Base-by-base conservation (phyloP, 2,329 filamentous ascomycete genomes). In the Pseudogymnoascus sp. region DNA sequence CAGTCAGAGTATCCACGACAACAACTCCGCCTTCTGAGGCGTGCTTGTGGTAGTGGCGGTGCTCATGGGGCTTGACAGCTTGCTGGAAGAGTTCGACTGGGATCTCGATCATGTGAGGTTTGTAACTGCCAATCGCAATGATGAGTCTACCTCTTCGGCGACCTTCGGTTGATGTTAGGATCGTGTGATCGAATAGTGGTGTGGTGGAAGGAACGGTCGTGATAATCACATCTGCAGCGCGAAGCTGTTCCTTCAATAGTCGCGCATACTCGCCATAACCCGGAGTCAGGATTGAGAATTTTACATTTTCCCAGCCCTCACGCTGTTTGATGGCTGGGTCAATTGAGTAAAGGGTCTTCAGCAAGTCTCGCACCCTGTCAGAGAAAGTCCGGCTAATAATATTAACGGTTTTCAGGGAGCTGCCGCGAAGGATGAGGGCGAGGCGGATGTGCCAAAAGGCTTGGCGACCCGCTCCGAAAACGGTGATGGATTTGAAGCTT, bases 391-490 rank as follows among this genome's bases (percentile, higher is more conserved):
- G 87, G 71, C 93, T 96, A 72, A 96, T 87, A 70, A 97, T 88
- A 76, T 93, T 88, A 59, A 97, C 83, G 64, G 88, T 85, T 69
- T 88, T 87, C 69, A 96, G 88, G 18, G 91, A 90, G 53, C 77
- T 62, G 1, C 85, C 85, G 28, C 82, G 88, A 60, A 95, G 81
- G 66, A 93, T 81, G 9, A 97, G 81, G 0, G 93, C 88, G 3
- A 97, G 82, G 0, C 92, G 88, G 46, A 96, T 85, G 73, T 97
- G 93, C 93, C 93, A 97, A 78, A 93, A 96, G 11, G 93, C 93
- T 77, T 97, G 93, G 69, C 88, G 86, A 53, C 93, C 93, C 36
- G 89, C 88, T 23, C 93, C 93, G 73, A 97, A 97, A 62, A 96
- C 88, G 12, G 88, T 87, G 9, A 97, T 72, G 12, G 87, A 90